Base-by-base conservation (phyloP, 805 yeast genomes). In the Debaryomyces hansenii region DNA sequence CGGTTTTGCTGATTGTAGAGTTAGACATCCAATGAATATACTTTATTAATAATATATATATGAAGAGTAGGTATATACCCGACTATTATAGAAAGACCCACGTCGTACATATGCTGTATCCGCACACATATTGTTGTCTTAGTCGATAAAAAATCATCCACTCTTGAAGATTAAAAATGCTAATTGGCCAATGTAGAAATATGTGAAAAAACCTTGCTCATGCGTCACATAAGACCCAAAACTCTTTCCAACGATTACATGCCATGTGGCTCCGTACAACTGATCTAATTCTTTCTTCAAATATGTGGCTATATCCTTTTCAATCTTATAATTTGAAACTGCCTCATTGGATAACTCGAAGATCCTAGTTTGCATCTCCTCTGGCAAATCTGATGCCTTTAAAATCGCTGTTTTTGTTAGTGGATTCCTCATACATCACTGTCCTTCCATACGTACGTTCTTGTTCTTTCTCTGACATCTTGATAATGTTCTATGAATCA, bases 211-310 rank as follows among this genome's bases (percentile, higher is more conserved):
- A 1, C 90, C 91, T 53, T 81, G 81, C 63, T 86, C 88, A 59
- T 87, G 94, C 10, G 91, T 84, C 15, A 87, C 90, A 60, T 83
- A 85, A 41, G 86, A 79, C 3, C 94, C 92, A 64, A 87, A 87
- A 55, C 83, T 83, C 62, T 80, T 84, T 9, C 94, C 95, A 44
- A 85, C 90, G 41, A 87, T 77, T 2, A 85, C 88, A 61, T 87
- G 92, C 95, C 94, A 87, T 34, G 88, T 80, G 24, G 82, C 77
- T 0, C 91, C 92, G 48, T 74, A 79, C 39, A 72, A 63, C 40
- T 76, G 74, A 60, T 87, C 94, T 63, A 86, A 63, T 51, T 77
- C 84, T 54, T 84, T 83, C 68, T 87, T 87, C 49, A 86, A 64
- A 45, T 66, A 70, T 0, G 83, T 75, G 12, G 94, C 91, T 32